A percentile compares a stretch with the other conserved stretches of the same genome.
These are phyloP conservation scores for Kwoniella botswanensis DNA, from an alignment of 768 basidiomycete species.

Conservation along the genomic window DNA sequence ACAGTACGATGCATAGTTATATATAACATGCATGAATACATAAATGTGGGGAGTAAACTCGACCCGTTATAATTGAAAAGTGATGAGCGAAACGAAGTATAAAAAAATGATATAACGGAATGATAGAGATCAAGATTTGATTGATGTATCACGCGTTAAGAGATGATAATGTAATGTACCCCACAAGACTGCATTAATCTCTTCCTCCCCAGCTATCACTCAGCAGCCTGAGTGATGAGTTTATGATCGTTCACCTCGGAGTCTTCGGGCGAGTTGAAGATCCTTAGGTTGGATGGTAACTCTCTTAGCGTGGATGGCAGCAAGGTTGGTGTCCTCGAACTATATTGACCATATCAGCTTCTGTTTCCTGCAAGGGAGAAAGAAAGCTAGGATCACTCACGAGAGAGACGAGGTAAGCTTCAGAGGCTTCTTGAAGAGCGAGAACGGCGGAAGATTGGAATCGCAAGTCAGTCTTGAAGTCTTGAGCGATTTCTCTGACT, in stretches of 20 bases:
- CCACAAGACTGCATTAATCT: not conserved
- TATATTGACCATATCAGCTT: not conserved
- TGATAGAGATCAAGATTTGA: not conserved
- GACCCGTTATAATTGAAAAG: conserved; percentile 15
- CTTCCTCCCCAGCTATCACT: not conserved
- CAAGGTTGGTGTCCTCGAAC: conserved; percentile 58
- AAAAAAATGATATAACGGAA: not conserved
- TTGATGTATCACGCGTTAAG: conserved; percentile 11
- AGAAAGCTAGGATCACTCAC: not conserved
- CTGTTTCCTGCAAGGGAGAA: not conserved
- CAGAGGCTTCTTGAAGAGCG: conserved; percentile 65
- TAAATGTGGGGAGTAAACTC: conserved; percentile 26
- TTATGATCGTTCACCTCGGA: conserved; percentile 56
- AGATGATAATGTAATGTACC: not conserved
- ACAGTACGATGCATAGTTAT: not conserved
- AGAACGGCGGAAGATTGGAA: conserved; percentile 66
- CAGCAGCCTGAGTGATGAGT: not conserved
- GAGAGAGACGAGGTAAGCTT: conserved; percentile 74
- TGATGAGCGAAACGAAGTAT: conserved; percentile 28
- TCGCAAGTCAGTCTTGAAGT: conserved; percentile 81
- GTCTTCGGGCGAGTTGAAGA: conserved; percentile 57
- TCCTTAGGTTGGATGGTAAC: conserved; percentile 75
- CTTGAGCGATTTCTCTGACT: conserved; percentile 80
- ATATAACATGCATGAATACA: conserved; percentile 21
- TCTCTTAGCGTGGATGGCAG: conserved; percentile 64